Base-by-base conservation (phyloP, 345 rosid genomes). In the Ceriops zippeliana region DNA sequence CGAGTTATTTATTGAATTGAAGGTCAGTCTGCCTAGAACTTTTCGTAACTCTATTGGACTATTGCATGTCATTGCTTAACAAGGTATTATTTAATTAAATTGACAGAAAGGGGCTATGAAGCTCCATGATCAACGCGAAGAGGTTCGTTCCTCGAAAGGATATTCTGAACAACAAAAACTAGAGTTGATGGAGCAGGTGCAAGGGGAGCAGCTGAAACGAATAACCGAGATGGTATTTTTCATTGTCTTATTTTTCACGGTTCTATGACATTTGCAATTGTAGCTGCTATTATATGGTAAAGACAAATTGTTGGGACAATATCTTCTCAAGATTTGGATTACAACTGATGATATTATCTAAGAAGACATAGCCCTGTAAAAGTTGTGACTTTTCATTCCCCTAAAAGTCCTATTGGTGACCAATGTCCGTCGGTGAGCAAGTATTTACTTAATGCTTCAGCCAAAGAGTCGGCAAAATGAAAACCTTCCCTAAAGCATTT, bases 101-200 rank as follows among this genome's bases (percentile, higher is more conserved):
- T 60, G 49, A 53, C 84, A 93, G 93, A 86, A 78, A 67, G 97
- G 85, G 56, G 96, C 84, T 53, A 80, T 51, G 74, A 90, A 80
- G 79, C 89, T 90, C 37, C 86, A 77, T 47, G 89, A 84, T 76
- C 90, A 83, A 76, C 90, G 83, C 70, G 85, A 73, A 68, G 85
- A 77, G 71, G 87, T 86, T 70, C 85, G 79, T 61, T 85, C 88
- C 31, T 68, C 85, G 20, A 70, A 79, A 75, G 96, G 96, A 26
- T 81, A 80, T 76, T 75, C 95, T 51, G 72, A 82, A 72, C 73
- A 58, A 52, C 88, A 91, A 78, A 84, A 86, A 67, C 72, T 76
- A 26, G 79, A 78, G 81, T 73, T 88, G 57, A 83, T 85, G 84
- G 89, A 81, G 79, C 88, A 86, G 67, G 81, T 93, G 56, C 80